Base-by-base conservation (phyloP, 2,329 filamentous ascomycete species). In the Epichloe aotearoae region DNA sequence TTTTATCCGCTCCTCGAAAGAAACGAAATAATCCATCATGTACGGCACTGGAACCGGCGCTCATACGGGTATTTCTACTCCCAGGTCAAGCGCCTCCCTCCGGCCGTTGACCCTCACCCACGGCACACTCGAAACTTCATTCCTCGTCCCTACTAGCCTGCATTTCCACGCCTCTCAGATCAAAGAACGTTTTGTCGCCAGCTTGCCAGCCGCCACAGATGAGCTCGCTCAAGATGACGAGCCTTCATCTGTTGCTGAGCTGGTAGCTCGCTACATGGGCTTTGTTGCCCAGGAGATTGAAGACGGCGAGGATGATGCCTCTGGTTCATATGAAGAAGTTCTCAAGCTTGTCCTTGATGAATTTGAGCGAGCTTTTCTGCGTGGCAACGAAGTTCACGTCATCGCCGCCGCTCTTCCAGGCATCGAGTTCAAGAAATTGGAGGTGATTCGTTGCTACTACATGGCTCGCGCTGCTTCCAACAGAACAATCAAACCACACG, bases 191-290 rank as follows among this genome's bases (percentile, higher is more conserved):
- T 98, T 98, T 72, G 79, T 82, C 57, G 78, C 86, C 46, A 88
- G 83, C 57, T 79, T 98, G 59, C 94, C 94, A 50, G 77, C 83
- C 62, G 87, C 93, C 52, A 98, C 94, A 66, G 93, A 98, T 66
- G 93, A 98, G 75, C 81, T 97, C 57, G 94, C 93, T 54, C 89
- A 91, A 66, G 94, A 98, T 74, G 93, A 98, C 61, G 94, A 98
- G 75, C 93, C 93, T n/a, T 97, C 93, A 38, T 98, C 94, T 23
- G 82, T 90, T 45, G 74, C 88, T 43, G 93, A 98, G 73, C 77
- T 98, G 54, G 88, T 98, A 34, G 90, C 88, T 55, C 82, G 91
- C 66, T 98, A 95, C 70, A 82, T 98, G 65, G 89, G 88, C 60
- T 94, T 88, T 66, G 79, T 96, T 54, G 89, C 91, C 57, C 74